Percentiles rank a stretch among this genome's conserved stretches.
Evolutionary conservation across 2,329 filamentous ascomycete species (phyloP).

Genomic region (Tolypocladium tropicale): DNA sequence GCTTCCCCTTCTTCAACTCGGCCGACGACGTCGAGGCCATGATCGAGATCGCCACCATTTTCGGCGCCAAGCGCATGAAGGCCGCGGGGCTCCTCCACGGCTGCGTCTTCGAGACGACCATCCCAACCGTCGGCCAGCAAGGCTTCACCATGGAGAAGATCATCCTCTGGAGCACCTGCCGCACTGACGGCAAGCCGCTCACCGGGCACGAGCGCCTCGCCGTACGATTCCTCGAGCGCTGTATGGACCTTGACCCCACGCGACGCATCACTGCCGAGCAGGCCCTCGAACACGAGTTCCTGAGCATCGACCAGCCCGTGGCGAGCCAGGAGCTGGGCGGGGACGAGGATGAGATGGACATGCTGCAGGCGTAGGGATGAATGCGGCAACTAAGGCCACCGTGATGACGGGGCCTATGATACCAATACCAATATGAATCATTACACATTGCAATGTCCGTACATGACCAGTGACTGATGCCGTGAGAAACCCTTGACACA

Average conservation of each 20-base stretch:
- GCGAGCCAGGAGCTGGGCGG: constrained; percentile 17
- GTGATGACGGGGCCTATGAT: neutral
- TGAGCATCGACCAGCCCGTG: constrained; percentile 26
- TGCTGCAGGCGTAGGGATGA: constrained; percentile 22
- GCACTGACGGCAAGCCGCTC: constrained; percentile 49
- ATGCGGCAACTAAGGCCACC: neutral
- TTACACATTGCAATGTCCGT: neutral
- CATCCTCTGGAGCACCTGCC: constrained; percentile 85
- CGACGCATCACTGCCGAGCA: constrained; percentile 66
- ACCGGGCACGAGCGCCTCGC: constrained; percentile 61
- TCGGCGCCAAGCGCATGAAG: constrained; percentile 78
- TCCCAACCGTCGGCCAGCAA: constrained; percentile 77
- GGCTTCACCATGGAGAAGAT: constrained; percentile 90
- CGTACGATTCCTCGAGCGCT: constrained; percentile 58
- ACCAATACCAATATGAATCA: neutral
- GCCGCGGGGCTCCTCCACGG: constrained; percentile 75
- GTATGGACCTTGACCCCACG: constrained; percentile 66
- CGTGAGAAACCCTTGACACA: neutral
- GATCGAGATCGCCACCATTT: constrained; percentile 95
- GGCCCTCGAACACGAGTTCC: constrained; percentile 63
- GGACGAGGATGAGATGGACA: constrained; percentile 47
- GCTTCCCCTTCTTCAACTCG: constrained; percentile 98
- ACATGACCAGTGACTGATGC: neutral
- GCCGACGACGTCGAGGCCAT: constrained; percentile 96
- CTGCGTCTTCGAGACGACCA: constrained; percentile 82